These are phyloP conservation scores for Lactifluus hygrophoroides DNA, from an alignment of 768 basidiomycete species.

Conservation along the genomic window DNA sequence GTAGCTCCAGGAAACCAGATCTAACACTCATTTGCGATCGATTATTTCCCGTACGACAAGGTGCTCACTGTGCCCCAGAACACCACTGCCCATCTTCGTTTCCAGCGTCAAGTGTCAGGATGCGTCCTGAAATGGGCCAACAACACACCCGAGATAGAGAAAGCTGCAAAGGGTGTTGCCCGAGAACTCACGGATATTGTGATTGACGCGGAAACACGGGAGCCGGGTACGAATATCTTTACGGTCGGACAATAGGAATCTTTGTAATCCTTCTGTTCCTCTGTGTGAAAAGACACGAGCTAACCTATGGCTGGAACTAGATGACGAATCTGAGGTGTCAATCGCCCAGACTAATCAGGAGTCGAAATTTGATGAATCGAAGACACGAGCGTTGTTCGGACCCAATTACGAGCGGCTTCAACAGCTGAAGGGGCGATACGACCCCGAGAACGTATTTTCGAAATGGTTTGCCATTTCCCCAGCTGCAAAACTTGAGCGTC, in stretches of 20 bases:
- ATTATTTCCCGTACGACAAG: constrained; percentile 36
- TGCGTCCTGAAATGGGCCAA: not conserved
- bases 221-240: not conserved
- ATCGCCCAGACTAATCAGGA: too few relatives aligned
- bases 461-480: constrained; percentile 30
- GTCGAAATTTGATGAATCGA: constrained; percentile 5
- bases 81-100: constrained; percentile 37
- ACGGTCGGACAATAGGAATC: constrained; percentile 18
- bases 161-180: not conserved
- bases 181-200: constrained; percentile 1
- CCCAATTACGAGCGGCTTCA: constrained; percentile 33
- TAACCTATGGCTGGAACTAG: not conserved
- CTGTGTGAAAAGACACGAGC: not conserved
- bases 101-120: constrained; percentile 15
- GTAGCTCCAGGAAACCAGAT: constrained; percentile 21
- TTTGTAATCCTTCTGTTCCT: not conserved
- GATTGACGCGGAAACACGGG: not conserved
- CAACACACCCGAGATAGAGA: not conserved
- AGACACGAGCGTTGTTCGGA: constrained; percentile 28
- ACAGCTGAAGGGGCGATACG: constrained; percentile 29
- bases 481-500: too few relatives aligned
- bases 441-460: constrained; percentile 29
- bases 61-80: constrained; percentile 25
- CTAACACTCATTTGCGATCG: constrained; percentile 29
- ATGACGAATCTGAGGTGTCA: not conserved